phyloP scores from a whole-genome alignment of 768 basidiomycete species.

The Termitomyces sp. region DNA sequence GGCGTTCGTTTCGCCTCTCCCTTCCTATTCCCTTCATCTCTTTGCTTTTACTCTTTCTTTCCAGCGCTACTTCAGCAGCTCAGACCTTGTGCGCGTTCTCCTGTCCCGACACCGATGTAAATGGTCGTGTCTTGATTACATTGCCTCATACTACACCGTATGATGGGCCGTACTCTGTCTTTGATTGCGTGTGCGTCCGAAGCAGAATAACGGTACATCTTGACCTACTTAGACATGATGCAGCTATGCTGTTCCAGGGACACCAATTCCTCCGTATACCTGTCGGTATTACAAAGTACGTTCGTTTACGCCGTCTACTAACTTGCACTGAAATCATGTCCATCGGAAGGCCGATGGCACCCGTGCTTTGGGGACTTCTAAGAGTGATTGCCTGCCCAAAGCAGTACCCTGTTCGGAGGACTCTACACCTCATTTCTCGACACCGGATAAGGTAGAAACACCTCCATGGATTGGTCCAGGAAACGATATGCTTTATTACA shows the following conservation, averaged over 20 bases:
- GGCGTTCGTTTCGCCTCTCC: neutral
- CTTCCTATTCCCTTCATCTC: neutral
- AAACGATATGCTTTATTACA: constrained; percentile 11
- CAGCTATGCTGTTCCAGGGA: constrained; percentile 14
- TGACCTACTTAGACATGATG: neutral
- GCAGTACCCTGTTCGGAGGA: constrained; percentile 10
- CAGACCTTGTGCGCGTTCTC: constrained; percentile 14
- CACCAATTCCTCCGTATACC: constrained; percentile 5
- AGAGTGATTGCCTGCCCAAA: constrained; percentile 8
- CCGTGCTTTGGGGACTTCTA: constrained; percentile 4
- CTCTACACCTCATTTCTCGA: constrained; percentile 8
- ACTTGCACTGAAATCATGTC: neutral
- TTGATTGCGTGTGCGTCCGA: constrained; percentile 18
- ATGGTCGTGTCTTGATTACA: constrained; percentile 10
- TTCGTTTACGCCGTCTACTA: neutral
- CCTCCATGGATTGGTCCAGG: constrained; percentile 13
- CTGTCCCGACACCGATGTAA: constrained; percentile 12
- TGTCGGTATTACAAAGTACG: constrained; percentile 19
- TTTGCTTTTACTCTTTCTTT: neutral
- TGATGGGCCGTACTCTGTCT: constrained; percentile 17
- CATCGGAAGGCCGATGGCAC: constrained; percentile 6
- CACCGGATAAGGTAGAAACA: constrained; percentile 11
- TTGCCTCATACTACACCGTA: constrained; percentile 11
- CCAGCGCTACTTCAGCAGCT: neutral
- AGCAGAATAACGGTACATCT: neutral